Evolutionary conservation across 192 early-diverging fungal genomes (phyloP).

Genomic region (Irineochytrium annulatum): DNA sequence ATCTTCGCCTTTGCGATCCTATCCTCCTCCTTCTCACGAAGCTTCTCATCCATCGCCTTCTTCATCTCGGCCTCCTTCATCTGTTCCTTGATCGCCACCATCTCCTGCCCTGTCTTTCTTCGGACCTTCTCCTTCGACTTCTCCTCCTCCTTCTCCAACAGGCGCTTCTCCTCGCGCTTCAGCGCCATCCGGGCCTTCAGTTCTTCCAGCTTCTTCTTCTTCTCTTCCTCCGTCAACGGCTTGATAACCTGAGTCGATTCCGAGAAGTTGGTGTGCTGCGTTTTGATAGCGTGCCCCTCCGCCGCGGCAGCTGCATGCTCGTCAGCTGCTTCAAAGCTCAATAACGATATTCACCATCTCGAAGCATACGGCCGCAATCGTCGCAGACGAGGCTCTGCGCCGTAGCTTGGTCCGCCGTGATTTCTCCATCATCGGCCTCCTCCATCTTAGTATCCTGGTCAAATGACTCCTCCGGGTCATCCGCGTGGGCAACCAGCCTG

Average conservation of each 20-base stretch:
- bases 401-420: slow-evolving; percentile 56
- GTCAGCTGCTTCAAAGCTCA: background rate
- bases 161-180: slow-evolving; percentile 61
- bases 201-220: slow-evolving; percentile 64
- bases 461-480: slow-evolving; percentile 42
- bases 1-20: slow-evolving; percentile 68
- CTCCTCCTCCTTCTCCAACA: slow-evolving; percentile 60
- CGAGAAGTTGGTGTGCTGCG: slow-evolving; percentile 68
- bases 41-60: slow-evolving; percentile 64
- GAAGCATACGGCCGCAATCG: slow-evolving; percentile 75
- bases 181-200: slow-evolving; percentile 58
- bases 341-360: slow-evolving; percentile 50
- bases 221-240: slow-evolving; percentile 79
- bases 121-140: slow-evolving; percentile 66
- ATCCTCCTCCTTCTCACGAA: slow-evolving; percentile 76
- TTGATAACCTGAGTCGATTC: slow-evolving; percentile 73
- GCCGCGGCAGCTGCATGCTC: slow-evolving; percentile 64
- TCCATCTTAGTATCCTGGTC: slow-evolving; percentile 21
- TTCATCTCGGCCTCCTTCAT: slow-evolving; percentile 71
- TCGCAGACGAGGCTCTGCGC: slow-evolving; percentile 77
- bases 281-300: slow-evolving; percentile 70
- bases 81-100: slow-evolving; percentile 63
- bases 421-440: slow-evolving; percentile 7
- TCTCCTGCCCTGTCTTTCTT: slow-evolving; percentile 69
- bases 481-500: slow-evolving; percentile 65